A percentile compares a stretch with the other conserved stretches of the same genome.
phyloP scores from a whole-genome alignment of 2,329 filamentous ascomycete genomes.

The Paraphoma sp. region DNA sequence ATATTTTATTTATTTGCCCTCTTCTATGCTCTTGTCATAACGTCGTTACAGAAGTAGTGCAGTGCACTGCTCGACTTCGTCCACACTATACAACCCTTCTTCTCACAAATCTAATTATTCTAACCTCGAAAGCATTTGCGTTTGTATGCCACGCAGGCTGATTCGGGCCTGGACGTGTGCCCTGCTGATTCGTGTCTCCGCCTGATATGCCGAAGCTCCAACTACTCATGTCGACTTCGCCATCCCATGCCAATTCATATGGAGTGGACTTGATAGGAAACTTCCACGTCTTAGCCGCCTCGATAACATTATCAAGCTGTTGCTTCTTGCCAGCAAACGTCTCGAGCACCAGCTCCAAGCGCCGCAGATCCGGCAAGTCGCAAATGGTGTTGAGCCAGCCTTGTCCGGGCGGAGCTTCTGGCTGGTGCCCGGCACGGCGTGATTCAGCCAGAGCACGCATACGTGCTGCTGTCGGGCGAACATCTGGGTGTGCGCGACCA shows the following conservation, averaged over 20 bases:
- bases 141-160: background rate
- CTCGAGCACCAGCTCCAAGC: constrained; percentile 31
- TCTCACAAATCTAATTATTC: background rate
- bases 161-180: no score
- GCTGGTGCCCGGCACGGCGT: constrained; percentile 19
- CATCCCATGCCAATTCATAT: constrained; percentile 31
- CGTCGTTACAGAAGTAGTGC: no score
- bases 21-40: no score
- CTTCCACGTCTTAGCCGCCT: constrained; percentile 38
- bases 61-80: no score
- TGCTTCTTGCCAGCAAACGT: constrained; percentile 30
- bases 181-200: background rate
- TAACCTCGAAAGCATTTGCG: background rate
- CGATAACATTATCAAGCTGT: constrained; percentile 32
- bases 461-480: constrained; percentile 6
- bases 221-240: constrained; percentile 18
- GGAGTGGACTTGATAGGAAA: constrained; percentile 22
- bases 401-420: background rate
- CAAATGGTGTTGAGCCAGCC: constrained; percentile 22
- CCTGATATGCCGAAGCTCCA: constrained; percentile 9
- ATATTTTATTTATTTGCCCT: no score
- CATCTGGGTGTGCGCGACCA: background rate
- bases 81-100: background rate
- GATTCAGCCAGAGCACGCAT: constrained; percentile 27
- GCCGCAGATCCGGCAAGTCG: constrained; percentile 24